Base-by-base conservation (phyloP, 108 stramenopile genomes). In the Licmophora abbreviata region DNA sequence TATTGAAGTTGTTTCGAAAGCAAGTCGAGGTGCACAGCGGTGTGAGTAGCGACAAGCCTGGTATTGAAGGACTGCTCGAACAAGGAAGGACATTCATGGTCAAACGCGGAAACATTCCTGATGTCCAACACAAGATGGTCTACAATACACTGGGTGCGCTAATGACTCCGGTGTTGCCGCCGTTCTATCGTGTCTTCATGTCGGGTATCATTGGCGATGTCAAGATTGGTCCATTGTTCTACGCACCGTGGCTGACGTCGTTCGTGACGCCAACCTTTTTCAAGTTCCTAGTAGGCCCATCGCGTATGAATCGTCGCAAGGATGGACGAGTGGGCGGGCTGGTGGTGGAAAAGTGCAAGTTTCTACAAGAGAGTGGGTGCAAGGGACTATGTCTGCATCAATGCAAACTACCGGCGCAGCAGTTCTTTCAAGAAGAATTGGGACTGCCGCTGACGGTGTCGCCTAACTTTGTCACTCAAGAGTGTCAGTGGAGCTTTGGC, bases 401-500 rank as follows among this genome's bases (percentile, higher is more conserved):
- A 34, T 93, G 92, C 56, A 93, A 93, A 43, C 29, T 85, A 6
- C 92, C 92, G 0, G 85, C 88, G 12, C 80, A 93, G 64, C 66
- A 89, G 54, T 89, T 88, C 59, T 93, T 93, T 51, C 56, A 68
- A 36, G 76, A 89, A 11, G 79, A 79, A 9, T 56, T 93, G 38
- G 92, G 92, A 27, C 34, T 93, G 56, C 47, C 72, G 17, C 66
- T 93, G 61, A 83, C 78, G 0, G 87, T 93, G 23, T 57, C 51
- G 22, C 92, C 92, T 23, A 93, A 93, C 52, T 93, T 93, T 67
- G 85, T 61, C 3, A 93, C 88, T 42, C 92, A 93, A 56, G 88
- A 93, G 56, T 93, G 92, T 47, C 88, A 89, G 34, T 93, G 92
- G 92, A 83, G 77, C 55, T 93, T 83, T 69, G 92, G 92, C 35